phyloP scores from a whole-genome alignment of 2,329 filamentous ascomycete species.

The Scorias spongiosa region DNA sequence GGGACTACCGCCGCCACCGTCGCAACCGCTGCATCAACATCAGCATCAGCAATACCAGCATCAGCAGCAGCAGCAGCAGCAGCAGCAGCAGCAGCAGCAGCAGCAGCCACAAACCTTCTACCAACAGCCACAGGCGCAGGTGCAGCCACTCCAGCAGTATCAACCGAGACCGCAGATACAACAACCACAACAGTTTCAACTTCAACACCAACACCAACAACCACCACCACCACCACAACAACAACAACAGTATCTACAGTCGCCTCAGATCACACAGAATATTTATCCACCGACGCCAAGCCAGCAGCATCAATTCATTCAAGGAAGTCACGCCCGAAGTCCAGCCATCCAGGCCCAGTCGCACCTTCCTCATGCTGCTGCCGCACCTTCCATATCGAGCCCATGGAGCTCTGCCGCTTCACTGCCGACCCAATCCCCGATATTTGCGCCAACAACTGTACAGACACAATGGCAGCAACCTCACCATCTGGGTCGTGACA shows the following conservation, averaged over 20 bases:
- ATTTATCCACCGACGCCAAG: too few relatives aligned
- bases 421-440: too few relatives aligned
- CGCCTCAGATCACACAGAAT: not conserved
- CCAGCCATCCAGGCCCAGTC: not conserved
- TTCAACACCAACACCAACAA: conserved; percentile 10
- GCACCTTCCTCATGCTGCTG: not conserved
- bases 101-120: not conserved
- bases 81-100: conserved; percentile 10
- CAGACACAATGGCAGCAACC: not conserved
- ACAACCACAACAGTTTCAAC: not conserved
- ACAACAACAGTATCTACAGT: conserved; percentile 5
- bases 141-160: too few relatives aligned
- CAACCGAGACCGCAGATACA: not conserved
- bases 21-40: conserved; percentile 11
- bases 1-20: not conserved
- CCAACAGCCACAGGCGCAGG: not conserved
- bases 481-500: not conserved
- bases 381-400: not conserved
- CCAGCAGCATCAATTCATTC: too few relatives aligned
- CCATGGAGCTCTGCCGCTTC: too few relatives aligned
- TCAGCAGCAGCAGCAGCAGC: conserved; percentile 20
- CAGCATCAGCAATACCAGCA: conserved; percentile 20
- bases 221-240: conserved; percentile 17
- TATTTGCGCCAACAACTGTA: too few relatives aligned
- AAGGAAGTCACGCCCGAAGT: too few relatives aligned